phyloP scores from a whole-genome alignment of 805 yeast genomes.

The Metschnikowia lachancei region DNA sequence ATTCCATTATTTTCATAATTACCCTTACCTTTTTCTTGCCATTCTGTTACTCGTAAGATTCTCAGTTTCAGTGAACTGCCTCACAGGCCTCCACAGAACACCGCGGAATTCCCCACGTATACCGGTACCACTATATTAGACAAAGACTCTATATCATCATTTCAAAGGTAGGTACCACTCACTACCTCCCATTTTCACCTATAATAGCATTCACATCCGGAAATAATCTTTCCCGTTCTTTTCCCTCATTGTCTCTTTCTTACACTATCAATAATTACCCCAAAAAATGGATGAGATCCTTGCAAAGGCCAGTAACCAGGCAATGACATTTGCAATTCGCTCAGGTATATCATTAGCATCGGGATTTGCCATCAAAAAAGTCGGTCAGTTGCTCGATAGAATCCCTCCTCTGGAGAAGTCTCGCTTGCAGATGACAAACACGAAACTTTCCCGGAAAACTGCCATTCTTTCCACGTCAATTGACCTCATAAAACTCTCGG shows the following conservation, averaged over 20 bases:
- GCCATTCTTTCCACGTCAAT: constrained; percentile 63
- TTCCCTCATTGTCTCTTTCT: neutral
- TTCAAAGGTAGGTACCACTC: no score
- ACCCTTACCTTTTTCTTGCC: no score
- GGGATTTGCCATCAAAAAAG: constrained; percentile 65
- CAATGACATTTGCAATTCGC: constrained; percentile 74
- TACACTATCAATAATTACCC: neutral
- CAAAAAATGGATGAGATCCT: constrained; percentile 41
- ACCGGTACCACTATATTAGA: no score
- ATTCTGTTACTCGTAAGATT: no score
- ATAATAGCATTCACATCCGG: no score
- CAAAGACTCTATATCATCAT: no score
- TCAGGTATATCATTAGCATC: constrained; percentile 76
- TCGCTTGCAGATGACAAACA: constrained; percentile 40
- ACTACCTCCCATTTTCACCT: no score
- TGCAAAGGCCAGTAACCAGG: constrained; percentile 66
- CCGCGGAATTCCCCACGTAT: no score
- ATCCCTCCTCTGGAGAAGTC: constrained; percentile 54
- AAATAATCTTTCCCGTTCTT: no score
- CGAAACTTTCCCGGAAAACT: constrained; percentile 54
- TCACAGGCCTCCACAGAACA: no score
- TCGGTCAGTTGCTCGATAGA: constrained; percentile 52
- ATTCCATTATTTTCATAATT: no score
- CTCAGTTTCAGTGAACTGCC: no score
- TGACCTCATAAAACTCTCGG: constrained; percentile 60